phyloP scores from a whole-genome alignment of 306 rosid genomes.

The Purshia tridentata region DNA sequence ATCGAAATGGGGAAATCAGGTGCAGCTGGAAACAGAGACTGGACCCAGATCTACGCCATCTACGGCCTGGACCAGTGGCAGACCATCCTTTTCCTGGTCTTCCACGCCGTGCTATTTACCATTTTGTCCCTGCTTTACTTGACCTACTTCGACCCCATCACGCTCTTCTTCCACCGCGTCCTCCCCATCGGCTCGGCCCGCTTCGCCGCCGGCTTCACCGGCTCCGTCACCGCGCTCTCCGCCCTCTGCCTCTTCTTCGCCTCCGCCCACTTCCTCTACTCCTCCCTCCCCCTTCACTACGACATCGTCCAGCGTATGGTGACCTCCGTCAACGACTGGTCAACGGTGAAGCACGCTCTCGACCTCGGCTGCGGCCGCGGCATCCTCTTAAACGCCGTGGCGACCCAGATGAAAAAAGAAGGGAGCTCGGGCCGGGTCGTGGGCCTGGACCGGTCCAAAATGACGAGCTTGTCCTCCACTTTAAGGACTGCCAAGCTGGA shows the following conservation, averaged over 20 bases:
- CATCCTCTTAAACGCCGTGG: conserved; percentile 88
- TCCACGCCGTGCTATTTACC: conserved; percentile 74
- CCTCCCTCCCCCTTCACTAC: conserved; percentile 86
- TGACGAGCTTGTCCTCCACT: conserved; percentile 53
- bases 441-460: conserved; percentile 65
- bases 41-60: conserved; percentile 95
- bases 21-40: conserved; percentile 51
- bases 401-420: conserved; percentile 81
- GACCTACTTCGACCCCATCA: conserved; percentile 55
- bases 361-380: conserved; percentile 99
- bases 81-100: conserved; percentile 66
- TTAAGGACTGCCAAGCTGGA: conserved; percentile 72
- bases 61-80: conserved; percentile 95
- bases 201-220: conserved; percentile 86
- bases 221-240: conserved; percentile 75
- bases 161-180: conserved; percentile 50
- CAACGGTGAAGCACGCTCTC: conserved; percentile 84
- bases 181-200: conserved; percentile 59
- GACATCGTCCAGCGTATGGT: conserved; percentile 91
- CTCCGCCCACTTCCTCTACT: conserved; percentile 89
- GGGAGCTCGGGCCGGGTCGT: conserved; percentile 95
- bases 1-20: conserved; percentile 62
- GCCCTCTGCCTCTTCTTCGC: conserved; percentile 83
- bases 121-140: conserved; percentile 65
- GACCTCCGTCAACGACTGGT: conserved; percentile 81